phyloP scores from a whole-genome alignment of 2,329 filamentous ascomycete genomes.

The Aureobasidium uvarum region DNA sequence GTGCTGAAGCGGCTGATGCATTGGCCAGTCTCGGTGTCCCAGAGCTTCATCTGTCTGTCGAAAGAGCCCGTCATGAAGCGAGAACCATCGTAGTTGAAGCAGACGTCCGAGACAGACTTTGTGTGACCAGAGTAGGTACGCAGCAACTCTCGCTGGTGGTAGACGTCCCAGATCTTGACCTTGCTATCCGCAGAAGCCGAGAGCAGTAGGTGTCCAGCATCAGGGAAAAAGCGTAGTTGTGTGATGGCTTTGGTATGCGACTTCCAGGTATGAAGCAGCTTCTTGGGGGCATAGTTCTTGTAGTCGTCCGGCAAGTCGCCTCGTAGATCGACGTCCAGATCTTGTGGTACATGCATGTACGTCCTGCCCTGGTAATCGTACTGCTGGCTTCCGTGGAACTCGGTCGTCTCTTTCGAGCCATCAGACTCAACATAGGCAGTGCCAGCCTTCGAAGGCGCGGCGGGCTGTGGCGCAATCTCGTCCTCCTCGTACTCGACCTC shows the following conservation, averaged over 20 bases:
- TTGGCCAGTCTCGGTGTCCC: slow-evolving; percentile 93
- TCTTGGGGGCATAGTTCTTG: slow-evolving; percentile 94
- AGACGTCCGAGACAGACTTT: slow-evolving; percentile 85
- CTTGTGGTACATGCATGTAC: slow-evolving; percentile 96
- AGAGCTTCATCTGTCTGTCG: slow-evolving; percentile 93
- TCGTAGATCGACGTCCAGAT: slow-evolving; percentile 78
- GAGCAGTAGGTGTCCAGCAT: slow-evolving; percentile 81
- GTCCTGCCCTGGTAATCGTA: slow-evolving; percentile 94
- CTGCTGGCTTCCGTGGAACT: slow-evolving; percentile 79
- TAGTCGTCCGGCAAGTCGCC: slow-evolving; percentile 70
- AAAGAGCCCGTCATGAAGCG: slow-evolving; percentile 90
- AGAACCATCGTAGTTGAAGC: slow-evolving; percentile 77
- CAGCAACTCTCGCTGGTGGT: slow-evolving; percentile 82
- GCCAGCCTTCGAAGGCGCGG: slow-evolving; percentile 58
- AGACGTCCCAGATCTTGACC: slow-evolving; percentile 92
- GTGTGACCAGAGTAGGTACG: slow-evolving; percentile 89
- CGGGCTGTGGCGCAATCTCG: slow-evolving; percentile 59
- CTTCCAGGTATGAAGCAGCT: slow-evolving; percentile 87
- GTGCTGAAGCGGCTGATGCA: slow-evolving; percentile 88
- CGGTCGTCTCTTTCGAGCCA: slow-evolving; percentile 66
- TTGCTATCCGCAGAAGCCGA: slow-evolving; percentile 88
- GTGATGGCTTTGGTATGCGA: slow-evolving; percentile 77
- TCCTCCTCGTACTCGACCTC: slow-evolving; percentile 73
- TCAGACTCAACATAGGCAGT: slow-evolving; percentile 52
- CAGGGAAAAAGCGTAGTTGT: slow-evolving; percentile 83